Conservation (phyloP, 768 basidiomycete genomes). For the Fibroporia radiculosa region DNA sequence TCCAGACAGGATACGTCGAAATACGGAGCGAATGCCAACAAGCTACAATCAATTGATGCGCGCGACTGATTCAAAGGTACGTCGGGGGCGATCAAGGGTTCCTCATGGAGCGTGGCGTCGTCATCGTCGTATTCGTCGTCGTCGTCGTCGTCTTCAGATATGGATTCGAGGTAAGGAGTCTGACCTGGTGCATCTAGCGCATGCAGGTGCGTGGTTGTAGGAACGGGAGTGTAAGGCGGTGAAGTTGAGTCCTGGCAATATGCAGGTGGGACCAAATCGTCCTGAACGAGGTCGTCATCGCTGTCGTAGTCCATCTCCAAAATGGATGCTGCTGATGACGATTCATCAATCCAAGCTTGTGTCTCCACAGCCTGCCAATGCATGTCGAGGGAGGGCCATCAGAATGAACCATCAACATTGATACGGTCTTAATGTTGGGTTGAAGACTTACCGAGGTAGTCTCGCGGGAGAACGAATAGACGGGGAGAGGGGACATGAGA, state of each 20-base stretch:
- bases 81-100: neutral
- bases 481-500: no score
- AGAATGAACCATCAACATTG: no score
- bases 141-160: neutral
- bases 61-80: neutral
- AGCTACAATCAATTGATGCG: neutral
- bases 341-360: neutral
- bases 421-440: no score
- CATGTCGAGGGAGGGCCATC: no score
- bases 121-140: neutral
- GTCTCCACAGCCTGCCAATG: no score
- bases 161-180: neutral
- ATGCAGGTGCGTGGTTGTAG: neutral
- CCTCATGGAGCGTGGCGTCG: neutral
- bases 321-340: neutral
- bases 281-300: neutral
- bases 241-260: neutral
- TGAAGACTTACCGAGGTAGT: no score
- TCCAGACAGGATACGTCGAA: slow-evolving; percentile 35
- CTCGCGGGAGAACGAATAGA: no score
- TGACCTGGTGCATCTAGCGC: neutral
- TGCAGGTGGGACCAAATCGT: neutral
- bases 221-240: neutral
- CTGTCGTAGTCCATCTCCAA: neutral
- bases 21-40: slow-evolving; percentile 22